Evolutionary conservation across 139 green algal genomes (phyloP).

Genomic region (Eudorina sp.): DNA sequence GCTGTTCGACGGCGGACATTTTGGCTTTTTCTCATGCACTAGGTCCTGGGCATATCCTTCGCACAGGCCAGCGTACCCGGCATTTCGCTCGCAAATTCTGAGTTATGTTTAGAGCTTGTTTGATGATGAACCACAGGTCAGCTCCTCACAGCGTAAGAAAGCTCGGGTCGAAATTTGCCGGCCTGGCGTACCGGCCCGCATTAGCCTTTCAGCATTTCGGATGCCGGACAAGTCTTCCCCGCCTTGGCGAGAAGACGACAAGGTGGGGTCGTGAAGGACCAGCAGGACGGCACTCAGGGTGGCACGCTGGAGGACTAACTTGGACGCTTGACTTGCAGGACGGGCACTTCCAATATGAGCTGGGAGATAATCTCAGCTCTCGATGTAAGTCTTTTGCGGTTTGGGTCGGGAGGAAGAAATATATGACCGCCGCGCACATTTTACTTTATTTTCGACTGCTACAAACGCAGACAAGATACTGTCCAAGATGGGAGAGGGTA

Average conservation of each 20-base stretch:
- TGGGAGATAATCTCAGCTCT: conserved; percentile 89
- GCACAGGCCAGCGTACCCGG: too few relatives aligned
- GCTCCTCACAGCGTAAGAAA: conserved; percentile 31
- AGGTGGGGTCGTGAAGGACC: conserved; percentile 51
- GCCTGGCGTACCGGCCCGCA: conserved; percentile 70
- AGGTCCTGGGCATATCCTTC: too few relatives aligned
- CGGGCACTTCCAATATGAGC: conserved; percentile 86
- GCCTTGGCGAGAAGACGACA: conserved; percentile 72
- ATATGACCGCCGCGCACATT: neutral
- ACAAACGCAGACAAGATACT: conserved; percentile 92
- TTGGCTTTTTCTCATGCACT: neutral
- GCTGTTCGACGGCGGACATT: neutral
- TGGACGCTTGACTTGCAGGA: conserved; percentile 68
- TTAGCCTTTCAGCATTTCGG: conserved; percentile 59
- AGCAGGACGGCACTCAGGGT: too few relatives aligned
- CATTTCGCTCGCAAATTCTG: neutral
- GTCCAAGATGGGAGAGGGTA: conserved; percentile 93
- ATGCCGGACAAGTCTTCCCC: conserved; percentile 69
- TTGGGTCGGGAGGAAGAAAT: neutral
- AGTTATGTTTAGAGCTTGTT: neutral
- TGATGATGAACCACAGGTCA: neutral
- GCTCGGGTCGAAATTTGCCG: conserved; percentile 32
- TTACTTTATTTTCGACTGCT: neutral
- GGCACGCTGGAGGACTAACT: too few relatives aligned
- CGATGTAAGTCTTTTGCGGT: conserved; percentile 74